Percentiles rank a stretch among this genome's conserved stretches.
phyloP scores from a whole-genome alignment of 2,329 filamentous ascomycete species.

The Cryphonectria japonica region DNA sequence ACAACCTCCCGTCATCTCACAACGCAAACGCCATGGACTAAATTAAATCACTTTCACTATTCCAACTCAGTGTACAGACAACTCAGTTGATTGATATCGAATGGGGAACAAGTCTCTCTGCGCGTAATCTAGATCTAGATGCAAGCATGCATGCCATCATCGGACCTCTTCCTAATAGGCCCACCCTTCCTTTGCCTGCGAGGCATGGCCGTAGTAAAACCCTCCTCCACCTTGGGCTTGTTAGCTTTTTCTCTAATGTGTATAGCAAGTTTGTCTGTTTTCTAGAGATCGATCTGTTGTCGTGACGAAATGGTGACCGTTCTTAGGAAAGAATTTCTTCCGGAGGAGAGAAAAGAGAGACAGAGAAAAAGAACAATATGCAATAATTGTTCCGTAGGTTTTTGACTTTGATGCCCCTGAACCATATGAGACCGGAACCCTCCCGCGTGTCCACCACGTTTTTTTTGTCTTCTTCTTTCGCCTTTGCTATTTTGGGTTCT shows the following conservation, averaged over 20 bases:
- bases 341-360: not conserved
- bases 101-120: not conserved
- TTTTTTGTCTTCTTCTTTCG: constrained; percentile 20
- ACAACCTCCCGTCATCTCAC: not conserved
- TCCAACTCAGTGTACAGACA: not conserved
- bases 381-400: not conserved
- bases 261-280: constrained; percentile 6
- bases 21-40: not conserved
- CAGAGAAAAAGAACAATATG: not conserved
- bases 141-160: not conserved
- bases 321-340: not conserved
- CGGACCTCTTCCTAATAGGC: not conserved
- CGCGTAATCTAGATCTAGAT: not conserved
- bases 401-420: constrained; percentile 7
- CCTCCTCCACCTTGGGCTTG: constrained; percentile 1
- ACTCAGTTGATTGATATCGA: not conserved
- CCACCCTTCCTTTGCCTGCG: not conserved
- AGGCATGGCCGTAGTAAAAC: not conserved
- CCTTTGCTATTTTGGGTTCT: constrained; percentile 19
- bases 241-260: constrained; percentile 18
- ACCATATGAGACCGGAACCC: not conserved
- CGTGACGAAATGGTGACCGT: constrained; percentile 11
- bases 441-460: not conserved
- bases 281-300: constrained; percentile 10
- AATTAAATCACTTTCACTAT: no score